A percentile compares a stretch with the other conserved stretches of the same genome.
These are phyloP conservation scores for Chaetomidium leptoderma DNA, from an alignment of 495 filamentous ascomycete genomes.

Conservation along the genomic window DNA sequence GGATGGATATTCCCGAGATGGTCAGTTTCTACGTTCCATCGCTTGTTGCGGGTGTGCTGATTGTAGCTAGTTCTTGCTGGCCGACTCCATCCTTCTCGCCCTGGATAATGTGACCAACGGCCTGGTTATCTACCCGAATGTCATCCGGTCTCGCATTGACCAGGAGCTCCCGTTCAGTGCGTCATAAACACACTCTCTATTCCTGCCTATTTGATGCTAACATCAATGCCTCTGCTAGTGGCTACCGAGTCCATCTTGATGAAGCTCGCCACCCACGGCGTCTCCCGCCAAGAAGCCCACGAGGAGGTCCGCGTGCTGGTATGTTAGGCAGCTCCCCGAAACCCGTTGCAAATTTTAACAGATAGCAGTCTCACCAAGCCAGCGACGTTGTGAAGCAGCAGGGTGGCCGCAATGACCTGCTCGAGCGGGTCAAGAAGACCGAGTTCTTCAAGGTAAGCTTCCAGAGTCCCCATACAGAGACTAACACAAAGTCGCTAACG, in stretches of 20 bases:
- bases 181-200: not conserved
- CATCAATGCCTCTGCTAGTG: constrained; percentile 38
- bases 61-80: constrained; percentile 55
- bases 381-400: constrained; percentile 69
- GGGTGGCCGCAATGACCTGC: constrained; percentile 77
- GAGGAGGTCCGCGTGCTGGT: constrained; percentile 80
- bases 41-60: constrained; percentile 1
- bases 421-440: constrained; percentile 69
- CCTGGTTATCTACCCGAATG: constrained; percentile 79
- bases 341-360: not conserved
- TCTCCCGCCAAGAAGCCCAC: constrained; percentile 83
- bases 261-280: constrained; percentile 70
- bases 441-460: constrained; percentile 61
- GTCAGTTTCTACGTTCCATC: not conserved
- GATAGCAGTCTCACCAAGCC: constrained; percentile 65
- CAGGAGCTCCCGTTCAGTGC: constrained; percentile 78
- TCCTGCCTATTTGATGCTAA: not conserved
- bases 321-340: not conserved
- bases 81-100: constrained; percentile 76
- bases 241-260: constrained; percentile 85
- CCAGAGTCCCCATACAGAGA: not conserved
- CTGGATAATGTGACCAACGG: constrained; percentile 81
- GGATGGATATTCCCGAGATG: constrained; percentile 64
- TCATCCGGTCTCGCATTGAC: constrained; percentile 64
- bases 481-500: not conserved